phyloP scores from a whole-genome alignment of 148 eudicot genomes.

The Agrostemma githago region DNA sequence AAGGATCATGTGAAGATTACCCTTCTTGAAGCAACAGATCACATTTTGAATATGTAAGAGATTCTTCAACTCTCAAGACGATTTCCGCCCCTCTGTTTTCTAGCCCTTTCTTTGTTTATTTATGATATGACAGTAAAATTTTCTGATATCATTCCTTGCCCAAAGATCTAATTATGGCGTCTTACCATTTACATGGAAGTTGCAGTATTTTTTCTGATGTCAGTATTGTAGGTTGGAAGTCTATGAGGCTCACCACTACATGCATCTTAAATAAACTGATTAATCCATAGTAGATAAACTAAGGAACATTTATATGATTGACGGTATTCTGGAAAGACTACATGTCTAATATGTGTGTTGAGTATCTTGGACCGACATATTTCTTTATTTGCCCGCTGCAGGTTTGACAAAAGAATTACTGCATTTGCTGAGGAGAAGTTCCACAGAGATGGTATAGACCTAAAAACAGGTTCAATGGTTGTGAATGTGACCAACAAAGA shows the following conservation, averaged over 20 bases:
- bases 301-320: neutral
- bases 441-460: conserved; percentile 58
- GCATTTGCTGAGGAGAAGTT: conserved; percentile 68
- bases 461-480: conserved; percentile 68
- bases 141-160: neutral
- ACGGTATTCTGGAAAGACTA: neutral
- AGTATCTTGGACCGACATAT: neutral
- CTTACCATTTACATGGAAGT: neutral
- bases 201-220: neutral
- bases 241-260: neutral
- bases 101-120: neutral
- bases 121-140: neutral
- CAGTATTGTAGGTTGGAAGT: neutral
- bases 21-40: conserved; percentile 67
- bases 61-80: neutral
- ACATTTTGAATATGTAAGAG: conserved; percentile 61
- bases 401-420: conserved; percentile 78
- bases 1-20: conserved; percentile 53
- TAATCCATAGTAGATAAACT: neutral
- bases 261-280: neutral
- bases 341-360: neutral
- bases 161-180: neutral
- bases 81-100: neutral
- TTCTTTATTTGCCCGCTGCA: conserved; percentile 29
- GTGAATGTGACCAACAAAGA: conserved; percentile 56